Conservation (phyloP, 1,284 basidiomycete genomes). For the Melampsora larici-populina region DNA sequence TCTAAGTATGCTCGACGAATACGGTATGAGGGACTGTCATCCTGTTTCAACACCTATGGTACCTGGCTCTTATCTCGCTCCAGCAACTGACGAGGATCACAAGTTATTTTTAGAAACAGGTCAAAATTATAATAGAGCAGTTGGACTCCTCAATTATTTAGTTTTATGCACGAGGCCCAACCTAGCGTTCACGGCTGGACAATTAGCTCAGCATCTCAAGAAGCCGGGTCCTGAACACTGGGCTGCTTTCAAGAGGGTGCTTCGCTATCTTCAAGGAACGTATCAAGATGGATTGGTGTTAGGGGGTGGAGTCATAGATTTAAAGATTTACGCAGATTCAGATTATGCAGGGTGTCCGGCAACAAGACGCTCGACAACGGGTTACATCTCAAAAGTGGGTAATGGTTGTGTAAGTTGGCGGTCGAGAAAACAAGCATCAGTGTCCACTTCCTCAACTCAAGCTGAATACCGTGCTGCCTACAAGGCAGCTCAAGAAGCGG, state of each 20-base stretch:
- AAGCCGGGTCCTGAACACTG: no score
- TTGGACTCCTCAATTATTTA: no score
- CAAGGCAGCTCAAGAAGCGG: background rate
- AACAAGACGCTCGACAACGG: background rate
- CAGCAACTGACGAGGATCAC: background rate
- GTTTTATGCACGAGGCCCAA: conserved; percentile 11
- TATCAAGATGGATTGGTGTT: background rate
- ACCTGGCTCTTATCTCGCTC: background rate
- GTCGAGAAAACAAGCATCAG: conserved; percentile 15
- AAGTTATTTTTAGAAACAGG: background rate
- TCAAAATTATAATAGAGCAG: background rate
- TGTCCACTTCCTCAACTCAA: background rate
- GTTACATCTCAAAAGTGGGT: background rate
- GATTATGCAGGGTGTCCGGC: no score
- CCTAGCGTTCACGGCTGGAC: background rate
- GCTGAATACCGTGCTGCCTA: conserved; percentile 2
- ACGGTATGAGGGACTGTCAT: no score
- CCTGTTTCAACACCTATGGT: no score
- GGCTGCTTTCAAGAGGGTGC: no score
- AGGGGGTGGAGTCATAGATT: background rate
- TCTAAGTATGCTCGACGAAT: no score
- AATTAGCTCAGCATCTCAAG: no score
- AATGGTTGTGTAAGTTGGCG: conserved; percentile 18
- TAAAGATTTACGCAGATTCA: no score
- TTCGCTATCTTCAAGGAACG: no score